Conservation (phyloP, 768 basidiomycete genomes). For the Antrodiella citrinella region DNA sequence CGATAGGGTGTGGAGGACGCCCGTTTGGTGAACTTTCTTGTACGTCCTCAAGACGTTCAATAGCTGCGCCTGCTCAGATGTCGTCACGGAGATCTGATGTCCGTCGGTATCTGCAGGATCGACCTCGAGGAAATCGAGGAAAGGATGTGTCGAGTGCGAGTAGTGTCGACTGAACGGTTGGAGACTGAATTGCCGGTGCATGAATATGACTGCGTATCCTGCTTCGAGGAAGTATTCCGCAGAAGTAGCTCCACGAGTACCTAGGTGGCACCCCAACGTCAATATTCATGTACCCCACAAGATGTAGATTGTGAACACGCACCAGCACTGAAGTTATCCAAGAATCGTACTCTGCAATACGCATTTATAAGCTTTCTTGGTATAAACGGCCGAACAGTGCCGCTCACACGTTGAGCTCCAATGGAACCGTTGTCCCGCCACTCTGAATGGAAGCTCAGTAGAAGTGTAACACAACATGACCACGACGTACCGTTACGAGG, state of each 20-base stretch:
- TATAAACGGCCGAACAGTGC: conserved; percentile 2
- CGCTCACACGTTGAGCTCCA: conserved; percentile 97
- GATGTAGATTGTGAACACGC: conserved; percentile 17
- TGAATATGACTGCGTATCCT: conserved; percentile 96
- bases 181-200: conserved; percentile 96
- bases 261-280: conserved; percentile 29
- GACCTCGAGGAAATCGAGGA: conserved; percentile 90
- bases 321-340: conserved; percentile 99
- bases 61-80: conserved; percentile 55
- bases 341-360: conserved; percentile 80
- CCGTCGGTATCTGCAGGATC: conserved; percentile 20
- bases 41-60: conserved; percentile 70
- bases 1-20: conserved; percentile 73
- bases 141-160: conserved; percentile 96
- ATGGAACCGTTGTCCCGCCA: conserved; percentile 94
- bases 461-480: background rate
- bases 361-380: conserved; percentile 14
- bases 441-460: conserved; percentile 44
- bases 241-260: conserved; percentile 94
- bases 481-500: conserved; percentile 76
- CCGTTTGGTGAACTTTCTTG: conserved; percentile 68
- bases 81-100: conserved; percentile 57
- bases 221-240: conserved; percentile 95
- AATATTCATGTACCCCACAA: background rate
- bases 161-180: conserved; percentile 98